phyloP scores from a whole-genome alignment of 2,329 filamentous ascomycete genomes.

The Pseudogymnoascus sp. region DNA sequence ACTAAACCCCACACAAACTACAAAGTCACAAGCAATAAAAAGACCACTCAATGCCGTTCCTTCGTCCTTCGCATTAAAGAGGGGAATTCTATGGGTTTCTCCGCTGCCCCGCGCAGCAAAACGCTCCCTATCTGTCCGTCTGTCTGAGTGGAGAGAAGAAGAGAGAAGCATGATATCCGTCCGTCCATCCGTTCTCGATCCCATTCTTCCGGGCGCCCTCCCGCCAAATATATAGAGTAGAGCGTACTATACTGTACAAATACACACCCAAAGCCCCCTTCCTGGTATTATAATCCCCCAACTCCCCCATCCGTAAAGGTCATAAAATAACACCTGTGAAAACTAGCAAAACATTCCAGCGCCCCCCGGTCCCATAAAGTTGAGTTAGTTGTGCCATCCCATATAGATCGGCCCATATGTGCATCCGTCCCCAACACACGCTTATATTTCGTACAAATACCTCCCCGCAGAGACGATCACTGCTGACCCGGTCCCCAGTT shows the following conservation, averaged over 20 bases:
- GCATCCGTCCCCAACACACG: neutral
- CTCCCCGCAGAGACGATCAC: neutral
- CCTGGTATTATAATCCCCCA: slow-evolving; percentile 2
- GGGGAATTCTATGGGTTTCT: slow-evolving; percentile 1
- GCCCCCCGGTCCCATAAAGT: slow-evolving; percentile 6
- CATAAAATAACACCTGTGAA: neutral
- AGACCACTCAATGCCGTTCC: neutral
- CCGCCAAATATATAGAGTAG: slow-evolving; percentile 1
- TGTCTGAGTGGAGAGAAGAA: neutral
- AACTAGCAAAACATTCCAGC: neutral
- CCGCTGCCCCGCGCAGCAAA: slow-evolving; percentile 5
- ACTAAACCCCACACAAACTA: neutral
- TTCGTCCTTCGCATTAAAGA: neutral
- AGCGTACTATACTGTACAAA: slow-evolving; percentile 9
- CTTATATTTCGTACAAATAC: neutral
- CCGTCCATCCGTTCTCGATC: neutral
- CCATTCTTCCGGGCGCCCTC: neutral
- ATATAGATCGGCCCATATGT: neutral
- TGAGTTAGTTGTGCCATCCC: neutral
- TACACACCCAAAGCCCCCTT: neutral
- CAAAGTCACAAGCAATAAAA: neutral
- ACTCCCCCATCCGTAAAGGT: neutral
- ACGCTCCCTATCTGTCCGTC: neutral
- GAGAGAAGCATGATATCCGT: neutral
- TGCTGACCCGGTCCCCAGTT: neutral